These are phyloP conservation scores for Ananas comosus DNA, from an alignment of 176 grass and related monocot species.

Conservation along the genomic window DNA sequence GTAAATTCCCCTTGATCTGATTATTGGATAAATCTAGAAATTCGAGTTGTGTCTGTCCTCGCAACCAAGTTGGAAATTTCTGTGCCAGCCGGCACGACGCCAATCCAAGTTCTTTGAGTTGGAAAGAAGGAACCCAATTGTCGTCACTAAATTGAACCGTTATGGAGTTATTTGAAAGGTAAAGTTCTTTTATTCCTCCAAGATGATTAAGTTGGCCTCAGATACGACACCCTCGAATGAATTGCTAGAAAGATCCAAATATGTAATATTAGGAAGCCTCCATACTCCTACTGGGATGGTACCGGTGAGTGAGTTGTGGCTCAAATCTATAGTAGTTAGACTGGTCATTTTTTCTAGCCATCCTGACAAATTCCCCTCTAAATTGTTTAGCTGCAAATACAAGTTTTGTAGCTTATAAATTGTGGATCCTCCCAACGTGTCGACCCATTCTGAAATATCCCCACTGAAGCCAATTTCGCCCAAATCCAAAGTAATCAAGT, in stretches of 20 bases:
- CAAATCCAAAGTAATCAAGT: not conserved
- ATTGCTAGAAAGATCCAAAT: not conserved
- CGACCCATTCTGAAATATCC: not conserved
- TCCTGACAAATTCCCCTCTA: slow-evolving; percentile 12
- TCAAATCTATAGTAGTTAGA: not conserved
- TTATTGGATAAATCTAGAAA: too few relatives aligned
- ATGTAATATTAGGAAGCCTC: not conserved
- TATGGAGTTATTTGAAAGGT: not conserved
- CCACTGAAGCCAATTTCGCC: not conserved
- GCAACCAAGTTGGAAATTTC: too few relatives aligned
- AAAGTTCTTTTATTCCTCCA: not conserved
- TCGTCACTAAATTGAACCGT: not conserved
- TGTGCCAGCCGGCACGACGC: too few relatives aligned
- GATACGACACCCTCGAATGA: not conserved
- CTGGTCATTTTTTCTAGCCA: not conserved
- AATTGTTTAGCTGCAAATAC: not conserved
- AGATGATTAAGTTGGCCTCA: not conserved
- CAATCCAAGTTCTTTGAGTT: too few relatives aligned
- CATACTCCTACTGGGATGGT: not conserved
- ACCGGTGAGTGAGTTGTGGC: not conserved
- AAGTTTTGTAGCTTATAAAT: not conserved
- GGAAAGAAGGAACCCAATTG: too few relatives aligned
- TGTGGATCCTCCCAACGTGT: not conserved
- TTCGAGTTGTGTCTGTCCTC: too few relatives aligned
- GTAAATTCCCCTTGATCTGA: too few relatives aligned